Conservation (phyloP, 441 rosid species). For the Arabidopsis lyrata region DNA sequence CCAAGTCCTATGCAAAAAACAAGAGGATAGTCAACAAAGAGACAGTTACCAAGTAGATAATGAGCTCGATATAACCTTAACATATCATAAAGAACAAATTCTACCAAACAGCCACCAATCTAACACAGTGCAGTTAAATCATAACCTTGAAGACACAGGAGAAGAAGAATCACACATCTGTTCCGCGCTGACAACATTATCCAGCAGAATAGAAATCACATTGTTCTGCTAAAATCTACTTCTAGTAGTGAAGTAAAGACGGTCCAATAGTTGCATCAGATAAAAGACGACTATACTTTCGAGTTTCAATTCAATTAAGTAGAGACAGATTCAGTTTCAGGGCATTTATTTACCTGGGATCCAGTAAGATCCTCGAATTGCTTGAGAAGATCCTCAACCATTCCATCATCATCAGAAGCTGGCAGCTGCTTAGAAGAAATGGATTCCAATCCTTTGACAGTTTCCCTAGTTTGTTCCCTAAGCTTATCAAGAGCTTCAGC, state of each 20-base stretch:
- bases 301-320: neutral
- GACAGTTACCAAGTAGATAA: neutral
- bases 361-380: conserved; percentile 92
- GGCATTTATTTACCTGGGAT: conserved; percentile 58
- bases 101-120: neutral
- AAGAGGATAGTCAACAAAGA: conserved; percentile 5
- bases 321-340: neutral
- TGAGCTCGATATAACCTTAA: neutral
- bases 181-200: neutral
- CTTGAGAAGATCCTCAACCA: conserved; percentile 88
- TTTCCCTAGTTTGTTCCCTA: conserved; percentile 84
- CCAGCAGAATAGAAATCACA: neutral
- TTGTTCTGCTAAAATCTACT: neutral
- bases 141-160: neutral
- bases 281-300: neutral
- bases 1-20: conserved; percentile 67
- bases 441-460: conserved; percentile 84
- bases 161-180: conserved; percentile 2
- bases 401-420: conserved; percentile 58
- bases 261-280: neutral
- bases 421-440: conserved; percentile 52
- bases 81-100: neutral
- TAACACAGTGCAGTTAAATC: neutral
- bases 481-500: conserved; percentile 84
- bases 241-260: neutral